phyloP scores from a whole-genome alignment of 202 grass and related monocot species.

The Bolboschoenoplectus hybrid region DNA sequence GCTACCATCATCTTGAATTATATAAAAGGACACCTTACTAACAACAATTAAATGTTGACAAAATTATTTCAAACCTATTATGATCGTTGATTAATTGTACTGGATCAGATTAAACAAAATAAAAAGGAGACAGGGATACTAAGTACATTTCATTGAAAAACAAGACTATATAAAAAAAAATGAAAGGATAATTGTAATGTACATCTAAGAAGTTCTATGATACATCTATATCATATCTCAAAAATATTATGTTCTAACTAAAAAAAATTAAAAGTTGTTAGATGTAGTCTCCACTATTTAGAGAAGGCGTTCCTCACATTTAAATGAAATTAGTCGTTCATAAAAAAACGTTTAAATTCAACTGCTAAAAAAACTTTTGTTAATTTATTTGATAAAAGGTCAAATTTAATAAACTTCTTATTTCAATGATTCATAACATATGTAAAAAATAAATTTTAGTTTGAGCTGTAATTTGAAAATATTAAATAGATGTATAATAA shows the following conservation, averaged over 20 bases:
- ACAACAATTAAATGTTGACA: neutral
- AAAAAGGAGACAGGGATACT: neutral
- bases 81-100: neutral
- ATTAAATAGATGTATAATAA: too few relatives aligned
- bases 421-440: too few relatives aligned
- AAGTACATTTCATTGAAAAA: neutral
- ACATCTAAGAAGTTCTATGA: neutral
- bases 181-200: neutral
- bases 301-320: neutral
- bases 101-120: neutral
- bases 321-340: neutral
- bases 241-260: neutral
- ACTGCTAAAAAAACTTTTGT: too few relatives aligned
- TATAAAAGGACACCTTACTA: neutral
- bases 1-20: neutral
- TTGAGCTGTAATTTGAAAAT: too few relatives aligned
- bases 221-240: neutral
- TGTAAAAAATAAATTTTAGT: too few relatives aligned
- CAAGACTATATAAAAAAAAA: neutral
- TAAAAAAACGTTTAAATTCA: too few relatives aligned
- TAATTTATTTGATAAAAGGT: too few relatives aligned
- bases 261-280: neutral
- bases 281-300: neutral
- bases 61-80: neutral
- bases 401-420: neutral